Evolutionary conservation across 768 basidiomycete genomes (phyloP), one percentile per base, ranked within the genome.

Genomic region (Boletellus sp.): DNA sequence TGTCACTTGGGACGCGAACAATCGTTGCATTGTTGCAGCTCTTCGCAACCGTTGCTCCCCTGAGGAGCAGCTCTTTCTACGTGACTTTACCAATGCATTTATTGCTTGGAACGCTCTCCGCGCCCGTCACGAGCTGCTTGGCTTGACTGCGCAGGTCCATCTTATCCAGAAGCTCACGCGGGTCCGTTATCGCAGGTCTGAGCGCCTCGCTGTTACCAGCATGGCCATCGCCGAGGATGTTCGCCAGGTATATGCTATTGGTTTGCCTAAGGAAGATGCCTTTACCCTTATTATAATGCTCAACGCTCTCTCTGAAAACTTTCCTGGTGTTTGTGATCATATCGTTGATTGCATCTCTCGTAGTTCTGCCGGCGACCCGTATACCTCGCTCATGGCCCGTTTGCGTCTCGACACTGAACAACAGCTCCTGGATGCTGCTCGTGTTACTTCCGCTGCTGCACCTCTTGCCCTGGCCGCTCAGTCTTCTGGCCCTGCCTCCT

Each of bases 191-290:
- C 33, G 35, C 1, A 28, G 36, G 2, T 20, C 15, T 12, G 52
- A 48, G 13, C 34, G 32, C 1, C 46, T 62, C 22, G 19, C 54
- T 6, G 19, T 2, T 1, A 50, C 46, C 2, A 39, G 17, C 39
- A 20, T 3, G 19, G 42, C 34, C 13, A 31, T 64, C 9, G 24
- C 36, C 5, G 31, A 62, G 2, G 43, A 64, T 22, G 37, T 52
- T 28, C 34, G 42, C 3, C 52, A 43, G 19, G 51, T 64, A 6
- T 62, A 47, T 33, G 56, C 59, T 11, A 57, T 60, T 32, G 60
- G 59, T 3, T 38, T 52, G 0, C 60, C 56, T 0, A 52, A 46
- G 12, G 40, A 51, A 9, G 58, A 56, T 12, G 40, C 32, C 1
- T 56, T 60, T 13, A 45, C 50, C 3, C 45, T 43, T 7, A 55